Evolutionary conservation across 2,329 filamentous ascomycete genomes (phyloP).

Genomic region (Fusarium concolor): DNA sequence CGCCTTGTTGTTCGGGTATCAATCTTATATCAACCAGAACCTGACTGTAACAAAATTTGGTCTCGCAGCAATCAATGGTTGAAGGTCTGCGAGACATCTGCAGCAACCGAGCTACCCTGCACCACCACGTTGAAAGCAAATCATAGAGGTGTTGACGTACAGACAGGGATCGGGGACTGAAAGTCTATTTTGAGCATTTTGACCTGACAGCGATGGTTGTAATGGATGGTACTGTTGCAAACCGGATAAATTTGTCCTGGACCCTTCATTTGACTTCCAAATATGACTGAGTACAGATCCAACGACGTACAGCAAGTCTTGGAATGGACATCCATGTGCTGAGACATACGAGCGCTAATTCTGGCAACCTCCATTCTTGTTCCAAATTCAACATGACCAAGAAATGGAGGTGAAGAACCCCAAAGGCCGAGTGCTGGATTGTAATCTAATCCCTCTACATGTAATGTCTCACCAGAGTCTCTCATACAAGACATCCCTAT

Average conservation of each 20-base stretch:
- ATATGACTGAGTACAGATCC: background rate
- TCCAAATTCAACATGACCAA: background rate
- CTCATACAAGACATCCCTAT: background rate
- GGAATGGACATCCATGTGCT: conserved; percentile 22
- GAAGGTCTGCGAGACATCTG: background rate
- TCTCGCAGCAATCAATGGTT: background rate
- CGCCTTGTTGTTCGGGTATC: conserved; percentile 1
- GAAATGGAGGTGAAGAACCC: background rate
- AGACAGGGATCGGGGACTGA: background rate
- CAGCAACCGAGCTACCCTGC: conserved; percentile 28
- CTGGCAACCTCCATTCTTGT: background rate
- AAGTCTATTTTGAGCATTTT: background rate
- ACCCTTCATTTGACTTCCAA: conserved; percentile 1
- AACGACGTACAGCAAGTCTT: conserved; percentile 3
- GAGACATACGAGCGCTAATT: conserved; percentile 10
- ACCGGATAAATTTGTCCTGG: background rate
- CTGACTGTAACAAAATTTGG: background rate
- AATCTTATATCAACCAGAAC: background rate
- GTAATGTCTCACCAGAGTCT: conserved; percentile 9
- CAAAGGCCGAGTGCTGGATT: conserved; percentile 1
- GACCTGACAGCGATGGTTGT: background rate
- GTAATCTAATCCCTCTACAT: conserved; percentile 2
- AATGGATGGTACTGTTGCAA: background rate
- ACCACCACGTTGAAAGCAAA: conserved; percentile 17
- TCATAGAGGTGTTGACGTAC: background rate